These are phyloP conservation scores for Lithospermum erythrorhizon DNA, from an alignment of 257 asterid genomes.

Conservation along the genomic window DNA sequence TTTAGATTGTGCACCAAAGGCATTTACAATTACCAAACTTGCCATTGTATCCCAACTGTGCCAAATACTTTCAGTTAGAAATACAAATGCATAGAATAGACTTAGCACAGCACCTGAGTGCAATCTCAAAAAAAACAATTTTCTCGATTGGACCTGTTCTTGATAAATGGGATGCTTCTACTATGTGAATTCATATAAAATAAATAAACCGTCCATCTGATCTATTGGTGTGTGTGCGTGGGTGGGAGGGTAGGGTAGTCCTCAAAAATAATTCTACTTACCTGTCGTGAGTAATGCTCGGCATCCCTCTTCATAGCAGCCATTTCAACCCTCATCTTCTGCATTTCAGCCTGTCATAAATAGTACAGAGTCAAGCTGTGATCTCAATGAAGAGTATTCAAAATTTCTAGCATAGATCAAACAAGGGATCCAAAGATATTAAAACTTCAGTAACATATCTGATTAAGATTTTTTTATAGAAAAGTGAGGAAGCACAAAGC, in stretches of 20 bases:
- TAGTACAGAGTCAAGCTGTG: constrained; percentile 4
- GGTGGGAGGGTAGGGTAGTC: not conserved
- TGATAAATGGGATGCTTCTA: not conserved
- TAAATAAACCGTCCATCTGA: not conserved
- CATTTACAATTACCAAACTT: not conserved
- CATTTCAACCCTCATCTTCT: constrained; percentile 96
- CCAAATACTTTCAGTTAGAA: not conserved
- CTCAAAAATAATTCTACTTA: constrained; percentile 16
- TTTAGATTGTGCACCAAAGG: not conserved
- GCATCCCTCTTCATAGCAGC: constrained; percentile 99
- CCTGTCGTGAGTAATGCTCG: constrained; percentile 98
- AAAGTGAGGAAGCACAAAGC: constrained; percentile 4
- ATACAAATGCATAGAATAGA: not conserved
- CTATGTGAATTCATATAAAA: too few species aligned
- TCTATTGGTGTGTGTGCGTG: not conserved
- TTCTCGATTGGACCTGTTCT: not conserved
- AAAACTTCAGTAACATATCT: not conserved
- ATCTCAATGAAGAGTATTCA: constrained; percentile 11
- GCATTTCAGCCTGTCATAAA: constrained; percentile 75
- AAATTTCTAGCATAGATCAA: not conserved
- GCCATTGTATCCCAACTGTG: not conserved
- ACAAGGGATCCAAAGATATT: not conserved
- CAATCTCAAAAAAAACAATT: not conserved
- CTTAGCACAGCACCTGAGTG: not conserved
- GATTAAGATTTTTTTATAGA: not conserved